A percentile compares a stretch with the other conserved stretches of the same genome.
Conservation (phyloP, 108 stramenopile genomes). For the Cyclotella atomus region DNA sequence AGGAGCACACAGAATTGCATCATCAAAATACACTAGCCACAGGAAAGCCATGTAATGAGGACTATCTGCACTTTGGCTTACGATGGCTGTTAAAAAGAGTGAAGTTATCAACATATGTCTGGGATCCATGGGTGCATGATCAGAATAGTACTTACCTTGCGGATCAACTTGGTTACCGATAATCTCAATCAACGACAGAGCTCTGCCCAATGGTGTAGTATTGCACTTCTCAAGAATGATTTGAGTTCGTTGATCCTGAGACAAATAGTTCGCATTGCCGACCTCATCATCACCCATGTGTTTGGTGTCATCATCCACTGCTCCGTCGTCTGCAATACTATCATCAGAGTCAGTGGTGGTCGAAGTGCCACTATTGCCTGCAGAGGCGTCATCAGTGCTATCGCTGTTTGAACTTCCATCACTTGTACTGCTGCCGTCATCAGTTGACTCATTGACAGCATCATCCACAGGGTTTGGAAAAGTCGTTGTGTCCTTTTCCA, state of each 20-base stretch:
- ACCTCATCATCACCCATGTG: too few species aligned
- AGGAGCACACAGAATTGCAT: conserved; percentile 56
- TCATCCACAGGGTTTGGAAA: background rate
- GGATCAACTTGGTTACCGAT: conserved; percentile 21
- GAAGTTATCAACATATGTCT: too few species aligned
- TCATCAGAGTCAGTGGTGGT: background rate
- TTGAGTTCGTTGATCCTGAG: conserved; percentile 1
- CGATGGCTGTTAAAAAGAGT: conserved; percentile 2
- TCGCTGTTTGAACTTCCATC: background rate
- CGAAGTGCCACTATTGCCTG: background rate
- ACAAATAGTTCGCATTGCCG: background rate
- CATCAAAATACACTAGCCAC: conserved; percentile 62
- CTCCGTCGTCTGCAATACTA: background rate
- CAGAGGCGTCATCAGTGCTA: background rate
- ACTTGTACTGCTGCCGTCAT: background rate
- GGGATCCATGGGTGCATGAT: too few species aligned
- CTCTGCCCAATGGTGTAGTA: conserved; percentile 39
- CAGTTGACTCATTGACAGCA: too few species aligned
- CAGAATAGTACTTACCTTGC: conserved; percentile 12
- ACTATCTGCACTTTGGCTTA: conserved; percentile 28
- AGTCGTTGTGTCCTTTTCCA: background rate
- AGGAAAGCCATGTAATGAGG: conserved; percentile 55
- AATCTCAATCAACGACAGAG: conserved; percentile 45
- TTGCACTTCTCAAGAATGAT: conserved; percentile 49
- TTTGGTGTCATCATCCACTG: too few species aligned